Percentiles rank a stretch among this genome's conserved stretches.
Conservation (phyloP, 441 rosid species). For the Corymbia calophylla region DNA sequence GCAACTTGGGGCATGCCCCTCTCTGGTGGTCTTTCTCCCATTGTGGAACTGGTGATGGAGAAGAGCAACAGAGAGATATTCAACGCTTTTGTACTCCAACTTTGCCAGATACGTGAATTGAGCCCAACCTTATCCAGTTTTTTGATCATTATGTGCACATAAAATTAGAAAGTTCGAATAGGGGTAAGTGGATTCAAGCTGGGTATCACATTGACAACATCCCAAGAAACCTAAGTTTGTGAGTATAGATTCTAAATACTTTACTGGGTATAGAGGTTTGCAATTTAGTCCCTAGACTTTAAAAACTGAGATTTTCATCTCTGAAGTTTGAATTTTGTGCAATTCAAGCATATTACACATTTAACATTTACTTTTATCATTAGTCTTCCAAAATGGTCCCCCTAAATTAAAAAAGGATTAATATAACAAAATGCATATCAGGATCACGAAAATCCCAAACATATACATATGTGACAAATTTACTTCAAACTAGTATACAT, state of each 20-base stretch:
- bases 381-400: neutral
- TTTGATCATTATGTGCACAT: neutral
- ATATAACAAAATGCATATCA: too few species aligned
- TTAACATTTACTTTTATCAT: neutral
- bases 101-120: neutral
- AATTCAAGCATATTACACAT: neutral
- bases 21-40: neutral
- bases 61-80: neutral
- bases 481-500: accelerated
- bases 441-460: neutral
- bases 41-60: neutral
- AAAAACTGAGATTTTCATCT: neutral
- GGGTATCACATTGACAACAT: neutral
- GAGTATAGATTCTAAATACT: neutral
- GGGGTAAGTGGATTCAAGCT: neutral
- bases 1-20: neutral
- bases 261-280: neutral
- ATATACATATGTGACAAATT: too few species aligned
- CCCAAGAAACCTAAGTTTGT: neutral
- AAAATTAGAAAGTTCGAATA: neutral
- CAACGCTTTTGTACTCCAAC: neutral
- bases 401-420: neutral
- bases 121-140: neutral
- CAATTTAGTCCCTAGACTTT: neutral
- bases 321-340: neutral